Percentiles rank a stretch among this genome's conserved stretches.
Conservation (phyloP, 2,329 filamentous ascomycete genomes). For the Alternaria gaisen region DNA sequence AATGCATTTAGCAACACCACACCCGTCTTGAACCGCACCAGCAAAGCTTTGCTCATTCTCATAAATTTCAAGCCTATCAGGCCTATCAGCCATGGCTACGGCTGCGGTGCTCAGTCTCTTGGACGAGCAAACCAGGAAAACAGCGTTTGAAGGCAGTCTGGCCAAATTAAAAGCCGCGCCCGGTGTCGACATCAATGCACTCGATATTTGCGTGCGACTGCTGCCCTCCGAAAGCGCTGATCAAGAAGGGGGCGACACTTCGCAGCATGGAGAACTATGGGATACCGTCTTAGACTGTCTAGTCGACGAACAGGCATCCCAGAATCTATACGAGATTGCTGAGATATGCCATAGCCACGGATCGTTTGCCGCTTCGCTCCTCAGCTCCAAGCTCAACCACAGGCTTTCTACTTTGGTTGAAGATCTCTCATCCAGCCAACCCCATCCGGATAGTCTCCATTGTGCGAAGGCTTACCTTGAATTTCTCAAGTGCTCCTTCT, state of each 20-base stretch:
- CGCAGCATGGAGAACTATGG: conserved; percentile 20
- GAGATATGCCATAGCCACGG: conserved; percentile 34
- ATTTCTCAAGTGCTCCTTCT: conserved; percentile 46
- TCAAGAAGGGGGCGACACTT: neutral
- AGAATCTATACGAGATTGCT: conserved; percentile 36
- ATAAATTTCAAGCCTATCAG: neutral
- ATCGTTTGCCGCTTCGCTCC: conserved; percentile 22
- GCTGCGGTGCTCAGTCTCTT: conserved; percentile 35
- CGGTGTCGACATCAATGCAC: conserved; percentile 30
- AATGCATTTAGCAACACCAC: neutral
- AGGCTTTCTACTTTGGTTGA: conserved; percentile 8
- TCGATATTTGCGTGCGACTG: conserved; percentile 33
- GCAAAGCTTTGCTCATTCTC: neutral
- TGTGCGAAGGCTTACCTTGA: conserved; percentile 27
- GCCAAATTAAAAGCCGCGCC: conserved; percentile 24
- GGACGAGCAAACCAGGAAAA: conserved; percentile 28
- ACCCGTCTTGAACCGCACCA: neutral
- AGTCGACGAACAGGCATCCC: conserved; percentile 18
- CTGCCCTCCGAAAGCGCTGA: conserved; percentile 17
- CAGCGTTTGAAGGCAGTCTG: conserved; percentile 36
- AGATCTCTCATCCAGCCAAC: neutral
- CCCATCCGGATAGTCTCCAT: neutral
- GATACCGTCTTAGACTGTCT: conserved; percentile 32
- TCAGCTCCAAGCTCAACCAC: conserved; percentile 19
- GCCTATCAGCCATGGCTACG: conserved; percentile 13